A percentile compares a stretch with the other conserved stretches of the same genome.
Evolutionary conservation across 495 filamentous ascomycete species (phyloP).

Genomic region (Paragyromitra xinjiangensis): DNA sequence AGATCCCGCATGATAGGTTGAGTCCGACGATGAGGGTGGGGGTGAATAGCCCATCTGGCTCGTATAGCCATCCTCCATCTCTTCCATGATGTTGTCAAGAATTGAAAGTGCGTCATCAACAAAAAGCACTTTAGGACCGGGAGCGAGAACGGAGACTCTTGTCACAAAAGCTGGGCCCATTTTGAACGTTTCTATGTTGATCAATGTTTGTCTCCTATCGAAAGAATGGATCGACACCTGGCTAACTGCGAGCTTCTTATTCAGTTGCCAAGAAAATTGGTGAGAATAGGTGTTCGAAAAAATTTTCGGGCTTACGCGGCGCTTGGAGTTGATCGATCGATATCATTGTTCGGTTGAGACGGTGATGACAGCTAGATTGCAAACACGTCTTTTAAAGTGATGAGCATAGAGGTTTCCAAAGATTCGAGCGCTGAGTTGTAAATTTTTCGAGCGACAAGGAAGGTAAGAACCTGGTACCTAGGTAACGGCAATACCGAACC

Average conservation of each 20-base stretch:
- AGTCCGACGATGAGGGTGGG: no score
- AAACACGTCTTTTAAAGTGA: background rate
- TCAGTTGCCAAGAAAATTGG: background rate
- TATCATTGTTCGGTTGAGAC: background rate
- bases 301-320: background rate
- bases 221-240: background rate
- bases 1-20: no score
- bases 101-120: background rate
- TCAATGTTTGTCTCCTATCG: background rate
- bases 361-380: background rate
- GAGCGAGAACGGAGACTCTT: background rate
- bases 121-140: background rate
- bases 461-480: background rate
- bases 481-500: conserved; percentile 4
- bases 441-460: background rate
- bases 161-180: background rate
- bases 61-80: no score
- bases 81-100: no score
- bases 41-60: no score
- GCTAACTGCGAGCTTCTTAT: background rate
- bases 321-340: background rate
- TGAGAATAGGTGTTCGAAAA: background rate
- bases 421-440: background rate
- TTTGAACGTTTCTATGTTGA: background rate
- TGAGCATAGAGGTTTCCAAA: background rate